These are phyloP conservation scores for Sporobolomyces phaffii DNA, from an alignment of 768 basidiomycete species.

Conservation along the genomic window DNA sequence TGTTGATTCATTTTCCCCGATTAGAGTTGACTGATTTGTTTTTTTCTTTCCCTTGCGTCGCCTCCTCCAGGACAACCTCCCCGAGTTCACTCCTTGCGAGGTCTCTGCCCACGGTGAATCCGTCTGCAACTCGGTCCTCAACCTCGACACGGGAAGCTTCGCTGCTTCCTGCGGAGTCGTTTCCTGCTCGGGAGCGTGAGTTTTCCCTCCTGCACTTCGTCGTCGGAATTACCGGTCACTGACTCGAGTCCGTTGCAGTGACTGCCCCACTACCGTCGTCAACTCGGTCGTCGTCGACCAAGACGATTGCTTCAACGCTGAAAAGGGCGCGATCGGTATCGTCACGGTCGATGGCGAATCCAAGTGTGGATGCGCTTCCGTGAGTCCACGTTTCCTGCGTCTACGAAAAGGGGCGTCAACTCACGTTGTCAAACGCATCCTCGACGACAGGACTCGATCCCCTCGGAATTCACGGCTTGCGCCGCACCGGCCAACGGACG, in stretches of 20 bases:
- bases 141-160: constrained; percentile 27
- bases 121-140: constrained; percentile 33
- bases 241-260: background rate
- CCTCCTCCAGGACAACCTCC: constrained; percentile 38
- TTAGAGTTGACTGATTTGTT: background rate
- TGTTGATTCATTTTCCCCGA: constrained; percentile 2
- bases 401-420: background rate
- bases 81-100: constrained; percentile 31
- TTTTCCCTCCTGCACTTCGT: background rate
- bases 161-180: constrained; percentile 27
- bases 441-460: constrained; percentile 25
- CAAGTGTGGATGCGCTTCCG: constrained; percentile 34
- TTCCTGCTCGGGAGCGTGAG: constrained; percentile 26
- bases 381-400: background rate
- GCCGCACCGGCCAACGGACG: constrained; percentile 25
- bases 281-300: constrained; percentile 29
- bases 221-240: background rate
- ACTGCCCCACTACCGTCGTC: constrained; percentile 31
- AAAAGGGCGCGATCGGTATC: constrained; percentile 30
- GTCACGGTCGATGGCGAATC: constrained; percentile 27
- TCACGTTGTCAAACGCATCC: background rate
- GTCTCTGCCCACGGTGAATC: constrained; percentile 17
- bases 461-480: constrained; percentile 31
- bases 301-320: constrained; percentile 31
- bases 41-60: background rate